Conservation (phyloP, 129 eudicot genomes). For the Flaveria linearis region DNA sequence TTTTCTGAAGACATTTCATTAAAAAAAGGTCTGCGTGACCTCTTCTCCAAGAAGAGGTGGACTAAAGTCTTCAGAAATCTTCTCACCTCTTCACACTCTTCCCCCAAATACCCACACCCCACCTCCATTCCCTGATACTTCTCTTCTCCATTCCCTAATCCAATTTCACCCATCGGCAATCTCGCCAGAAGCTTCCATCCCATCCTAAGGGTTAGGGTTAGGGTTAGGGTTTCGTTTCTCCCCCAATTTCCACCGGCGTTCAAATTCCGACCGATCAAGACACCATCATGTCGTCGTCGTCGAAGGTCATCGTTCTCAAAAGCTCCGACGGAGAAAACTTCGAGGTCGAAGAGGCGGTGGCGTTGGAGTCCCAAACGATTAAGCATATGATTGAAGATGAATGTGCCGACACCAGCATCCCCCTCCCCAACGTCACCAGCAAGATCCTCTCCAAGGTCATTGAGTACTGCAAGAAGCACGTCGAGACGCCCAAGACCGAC, state of each 20-base stretch:
- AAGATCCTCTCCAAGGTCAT: slow-evolving; percentile 45
- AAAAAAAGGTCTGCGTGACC: too few relatives aligned
- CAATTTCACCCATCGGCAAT: neutral
- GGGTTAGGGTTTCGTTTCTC: slow-evolving; percentile 21
- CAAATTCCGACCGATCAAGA: neutral
- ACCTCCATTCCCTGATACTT: too few relatives aligned
- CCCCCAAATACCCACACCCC: too few relatives aligned
- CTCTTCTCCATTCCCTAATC: too few relatives aligned
- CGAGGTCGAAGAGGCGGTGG: slow-evolving; percentile 47
- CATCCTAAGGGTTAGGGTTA: slow-evolving; percentile 17
- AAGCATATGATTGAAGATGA: slow-evolving; percentile 48
- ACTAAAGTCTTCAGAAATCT: too few relatives aligned
- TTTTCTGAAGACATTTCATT: too few relatives aligned
- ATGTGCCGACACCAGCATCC: slow-evolving; percentile 44
- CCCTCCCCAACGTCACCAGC: slow-evolving; percentile 44
- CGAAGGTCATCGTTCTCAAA: slow-evolving; percentile 33
- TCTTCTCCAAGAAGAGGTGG: too few relatives aligned
- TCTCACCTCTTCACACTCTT: too few relatives aligned
- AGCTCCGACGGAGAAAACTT: slow-evolving; percentile 49
- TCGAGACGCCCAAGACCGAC: slow-evolving; percentile 38
- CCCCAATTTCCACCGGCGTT: slow-evolving; percentile 22
- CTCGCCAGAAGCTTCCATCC: neutral
- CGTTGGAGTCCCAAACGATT: slow-evolving; percentile 45
- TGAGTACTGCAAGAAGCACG: slow-evolving; percentile 50
- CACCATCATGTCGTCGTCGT: slow-evolving; percentile 20